phyloP scores from a whole-genome alignment of 495 filamentous ascomycete genomes.

The Aeminium ludgeri region DNA sequence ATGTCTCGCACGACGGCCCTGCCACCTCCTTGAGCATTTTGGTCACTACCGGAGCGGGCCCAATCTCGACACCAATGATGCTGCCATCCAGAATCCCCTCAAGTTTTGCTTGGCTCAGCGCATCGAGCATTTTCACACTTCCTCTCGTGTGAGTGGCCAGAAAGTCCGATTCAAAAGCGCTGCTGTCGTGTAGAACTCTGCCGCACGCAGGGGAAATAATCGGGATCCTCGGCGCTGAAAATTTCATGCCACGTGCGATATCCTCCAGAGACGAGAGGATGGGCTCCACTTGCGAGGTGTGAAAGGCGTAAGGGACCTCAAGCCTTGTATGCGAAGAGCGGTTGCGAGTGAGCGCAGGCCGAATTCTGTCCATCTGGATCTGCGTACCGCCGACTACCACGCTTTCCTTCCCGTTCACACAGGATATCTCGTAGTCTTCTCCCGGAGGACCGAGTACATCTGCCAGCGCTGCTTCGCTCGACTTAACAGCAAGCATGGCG shows the following conservation, averaged over 20 bases:
- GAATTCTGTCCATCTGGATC: conserved; percentile 12
- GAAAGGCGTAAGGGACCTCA: conserved; percentile 30
- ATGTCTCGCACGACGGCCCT: conserved; percentile 30
- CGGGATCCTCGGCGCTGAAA: conserved; percentile 13
- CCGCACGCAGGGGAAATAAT: conserved; percentile 18
- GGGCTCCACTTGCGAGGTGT: conserved; percentile 20
- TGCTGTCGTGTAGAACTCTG: conserved; percentile 11
- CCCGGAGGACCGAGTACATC: background rate
- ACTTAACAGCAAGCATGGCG: conserved; percentile 23
- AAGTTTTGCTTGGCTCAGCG: conserved; percentile 37
- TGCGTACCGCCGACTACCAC: conserved; percentile 23
- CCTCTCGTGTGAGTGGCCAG: conserved; percentile 51
- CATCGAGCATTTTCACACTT: conserved; percentile 56
- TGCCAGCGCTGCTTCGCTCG: background rate
- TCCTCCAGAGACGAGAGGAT: conserved; percentile 14
- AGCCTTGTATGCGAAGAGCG: conserved; percentile 32
- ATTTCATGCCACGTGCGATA: conserved; percentile 7
- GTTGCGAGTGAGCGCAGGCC: conserved; percentile 4
- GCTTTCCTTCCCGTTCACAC: conserved; percentile 22
- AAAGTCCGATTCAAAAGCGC: conserved; percentile 30
- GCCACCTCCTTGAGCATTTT: conserved; percentile 18
- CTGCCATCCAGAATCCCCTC: conserved; percentile 8
- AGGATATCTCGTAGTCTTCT: conserved; percentile 21
- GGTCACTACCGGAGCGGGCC: conserved; percentile 18
- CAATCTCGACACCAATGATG: conserved; percentile 20